Percentiles rank a stretch among this genome's conserved stretches.
phyloP scores from a whole-genome alignment of 805 yeast species.

The Saturnispora ahearnii region DNA sequence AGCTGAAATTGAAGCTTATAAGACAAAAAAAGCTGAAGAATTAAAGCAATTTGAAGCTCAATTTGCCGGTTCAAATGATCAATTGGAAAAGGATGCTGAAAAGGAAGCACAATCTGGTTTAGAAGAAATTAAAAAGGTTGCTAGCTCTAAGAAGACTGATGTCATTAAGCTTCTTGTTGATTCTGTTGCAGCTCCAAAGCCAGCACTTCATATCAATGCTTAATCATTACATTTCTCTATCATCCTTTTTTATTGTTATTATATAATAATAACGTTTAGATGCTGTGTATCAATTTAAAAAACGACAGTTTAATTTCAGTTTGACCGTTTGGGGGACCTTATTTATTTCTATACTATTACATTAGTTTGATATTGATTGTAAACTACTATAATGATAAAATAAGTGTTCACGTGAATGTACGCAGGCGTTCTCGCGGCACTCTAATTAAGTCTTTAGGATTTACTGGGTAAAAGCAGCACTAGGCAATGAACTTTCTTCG shows the following conservation, averaged over 20 bases:
- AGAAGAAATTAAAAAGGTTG: slow-evolving; percentile 53
- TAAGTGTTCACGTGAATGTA: no score
- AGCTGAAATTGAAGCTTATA: slow-evolving; percentile 79
- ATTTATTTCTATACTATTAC: no score
- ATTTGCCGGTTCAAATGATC: slow-evolving; percentile 66
- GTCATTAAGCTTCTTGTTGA: slow-evolving; percentile 73
- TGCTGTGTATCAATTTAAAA: background rate
- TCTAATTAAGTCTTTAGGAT: background rate
- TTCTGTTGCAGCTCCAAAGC: slow-evolving; percentile 70
- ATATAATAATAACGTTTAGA: background rate
- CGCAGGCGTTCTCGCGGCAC: no score
- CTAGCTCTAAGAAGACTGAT: slow-evolving; percentile 48
- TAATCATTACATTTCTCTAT: background rate
- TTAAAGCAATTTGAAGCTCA: slow-evolving; percentile 62
- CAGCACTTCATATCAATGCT: slow-evolving; percentile 68
- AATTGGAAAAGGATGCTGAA: slow-evolving; percentile 75
- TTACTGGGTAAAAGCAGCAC: background rate
- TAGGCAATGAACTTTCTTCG: background rate
- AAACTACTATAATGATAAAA: no score
- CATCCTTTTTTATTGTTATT: background rate
- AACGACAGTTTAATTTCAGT: background rate
- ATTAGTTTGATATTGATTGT: no score
- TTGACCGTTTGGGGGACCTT: no score
- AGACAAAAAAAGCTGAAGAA: slow-evolving; percentile 73
- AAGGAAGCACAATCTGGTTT: slow-evolving; percentile 63